These are phyloP conservation scores for Globisporangium spiculum DNA, from an alignment of 352 stramenopile genomes.

Conservation along the genomic window DNA sequence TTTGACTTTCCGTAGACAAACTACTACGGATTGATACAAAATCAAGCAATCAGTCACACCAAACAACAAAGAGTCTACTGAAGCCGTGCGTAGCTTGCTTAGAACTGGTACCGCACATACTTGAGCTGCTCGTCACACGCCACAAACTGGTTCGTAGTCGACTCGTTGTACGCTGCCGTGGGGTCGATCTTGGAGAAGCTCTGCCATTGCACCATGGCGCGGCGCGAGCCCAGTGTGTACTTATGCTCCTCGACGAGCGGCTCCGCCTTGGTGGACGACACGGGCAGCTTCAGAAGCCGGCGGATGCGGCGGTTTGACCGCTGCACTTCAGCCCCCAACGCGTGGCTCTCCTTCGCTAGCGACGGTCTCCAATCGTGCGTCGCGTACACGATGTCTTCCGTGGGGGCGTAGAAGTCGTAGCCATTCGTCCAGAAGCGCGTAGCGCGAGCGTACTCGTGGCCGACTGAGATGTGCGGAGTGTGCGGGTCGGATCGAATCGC, in stretches of 20 bases:
- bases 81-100: not conserved
- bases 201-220: conserved; percentile 58
- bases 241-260: conserved; percentile 30
- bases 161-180: conserved; percentile 59
- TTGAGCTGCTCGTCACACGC: conserved; percentile 51
- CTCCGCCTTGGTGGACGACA: conserved; percentile 32
- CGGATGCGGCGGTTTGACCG: conserved; percentile 62
- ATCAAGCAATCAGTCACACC: not conserved
- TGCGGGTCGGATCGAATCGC: conserved; percentile 75
- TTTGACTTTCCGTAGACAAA: not conserved
- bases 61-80: not conserved
- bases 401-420: conserved; percentile 85
- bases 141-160: conserved; percentile 86
- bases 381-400: conserved; percentile 58
- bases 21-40: no score
- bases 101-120: conserved; percentile 54
- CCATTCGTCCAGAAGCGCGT: conserved; percentile 83
- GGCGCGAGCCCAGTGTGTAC: conserved; percentile 46
- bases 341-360: conserved; percentile 20
- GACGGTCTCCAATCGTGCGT: conserved; percentile 52
- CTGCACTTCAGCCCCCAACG: conserved; percentile 15
- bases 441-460: conserved; percentile 73
- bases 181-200: conserved; percentile 68
- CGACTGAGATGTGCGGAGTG: conserved; percentile 51
- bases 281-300: conserved; percentile 45